Evolutionary conservation across 2,329 filamentous ascomycete species (phyloP), one percentile per base, ranked within the genome.

Genomic region (Hymenoscyphus fructigenus): DNA sequence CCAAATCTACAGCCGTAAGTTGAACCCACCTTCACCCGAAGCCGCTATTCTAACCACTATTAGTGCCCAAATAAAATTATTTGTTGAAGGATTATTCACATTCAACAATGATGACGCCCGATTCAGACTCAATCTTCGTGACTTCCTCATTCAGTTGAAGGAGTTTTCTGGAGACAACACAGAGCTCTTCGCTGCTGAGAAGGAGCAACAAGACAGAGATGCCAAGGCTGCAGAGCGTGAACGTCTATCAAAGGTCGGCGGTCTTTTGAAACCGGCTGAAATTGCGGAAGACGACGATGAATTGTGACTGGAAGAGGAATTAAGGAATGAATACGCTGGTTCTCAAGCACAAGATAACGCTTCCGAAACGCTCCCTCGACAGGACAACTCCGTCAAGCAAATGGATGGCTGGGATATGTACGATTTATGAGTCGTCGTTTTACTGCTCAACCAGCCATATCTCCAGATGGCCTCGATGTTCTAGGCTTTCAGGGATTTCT

Each of bases 81-180:
- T 99, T 78, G 93, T 98, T 60, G 88, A 96, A 72, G 92, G 92
- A 12, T 81, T 99, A 12, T 97, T 99, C 78, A 86, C 89, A 6
- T 85, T 91, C 71, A 98, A 97, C 77, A 91, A 90, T 64, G 91
- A 96, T 74, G 88, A 96, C 70, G 91, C 92, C 76, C 93, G 93
- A 77, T 99, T 99, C 88, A 96, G 97, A 77, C 87, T 97, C 63
- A 93, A 96, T 74, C 83, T 99, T 61, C 92, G 95, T 70, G 95
- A 99, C 79, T 99, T 99, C 86, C 82, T 99, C 71, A 96, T 99
- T 73, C 96, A 93, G 26, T 83, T 99, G 71, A 97, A 97, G 80
- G 96, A 99, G 79, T 99, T 98, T 68, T 89, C 92, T 0, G 95
- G 92, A 61, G 95, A 99, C 79, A 97, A 98, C 73, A 88, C 94